Base-by-base conservation (phyloP, 176 grass and related monocot genomes). In the Paspalum vaginatum region DNA sequence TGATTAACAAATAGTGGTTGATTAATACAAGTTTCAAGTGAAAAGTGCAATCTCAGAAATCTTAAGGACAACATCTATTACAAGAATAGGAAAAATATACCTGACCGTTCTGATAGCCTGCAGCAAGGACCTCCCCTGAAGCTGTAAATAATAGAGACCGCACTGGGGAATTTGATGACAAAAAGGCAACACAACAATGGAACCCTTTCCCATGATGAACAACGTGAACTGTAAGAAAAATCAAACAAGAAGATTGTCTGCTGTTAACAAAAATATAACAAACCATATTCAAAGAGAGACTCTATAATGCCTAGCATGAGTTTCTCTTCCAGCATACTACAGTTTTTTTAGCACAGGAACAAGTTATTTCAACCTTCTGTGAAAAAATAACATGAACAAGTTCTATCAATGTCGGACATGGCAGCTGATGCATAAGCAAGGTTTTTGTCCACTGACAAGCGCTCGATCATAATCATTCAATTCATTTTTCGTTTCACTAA, bases 31-130 rank as follows among this genome's bases (percentile, higher is more conserved):
- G 44, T 46, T 64, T 82, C 53, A 79, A 73, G 77, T 24, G 51
- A 68, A 41, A 16, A 68, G 39, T 53, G 37, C 63, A 71, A 11
- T n/a, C 48, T 58, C 53, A 78, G 48, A 66, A 79, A 84, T 62
- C 58, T 79, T 43, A 58, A 67, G 21, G 45, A 70, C 21, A 81
- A 66, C 24, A 61, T 57, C 8, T 48, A 83, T 45, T 65, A 61
- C 8, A 68, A 52, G 53, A 46, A 38, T 46, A 55, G 8, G 22
- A 32, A 72, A 18, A 47, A 83, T 75, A 72, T 92, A 98, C 95
- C 92, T 98, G 95, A 72, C 95, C 95, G 50, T 86, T 92, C 85
- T 98, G 72, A 85, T 89, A 98, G 40, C 95, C 92, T 61, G 87
- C 83, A 56, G 70, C 86, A 86, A 94, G 45, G 58, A 72, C 81